phyloP scores from a whole-genome alignment of 2,329 filamentous ascomycete species.

The Colletotrichum tabaci region DNA sequence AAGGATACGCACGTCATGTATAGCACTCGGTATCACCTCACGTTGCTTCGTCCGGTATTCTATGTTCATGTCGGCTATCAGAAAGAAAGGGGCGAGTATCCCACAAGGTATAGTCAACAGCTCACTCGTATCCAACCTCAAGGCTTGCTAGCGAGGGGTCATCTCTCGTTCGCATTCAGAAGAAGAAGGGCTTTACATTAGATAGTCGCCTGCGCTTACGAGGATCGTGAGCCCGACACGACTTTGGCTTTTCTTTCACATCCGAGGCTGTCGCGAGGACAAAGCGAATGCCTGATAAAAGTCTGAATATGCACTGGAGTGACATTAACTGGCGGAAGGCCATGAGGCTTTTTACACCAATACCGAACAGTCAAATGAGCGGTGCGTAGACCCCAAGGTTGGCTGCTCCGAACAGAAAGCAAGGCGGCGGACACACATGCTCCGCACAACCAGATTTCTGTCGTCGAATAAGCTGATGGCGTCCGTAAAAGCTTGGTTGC shows the following conservation, averaged over 20 bases:
- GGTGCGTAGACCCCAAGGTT: not conserved
- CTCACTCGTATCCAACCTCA: not conserved
- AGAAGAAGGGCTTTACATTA: not conserved
- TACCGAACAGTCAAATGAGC: not conserved
- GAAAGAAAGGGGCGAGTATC: not conserved
- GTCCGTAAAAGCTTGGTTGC: not conserved
- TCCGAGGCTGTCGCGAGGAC: not conserved
- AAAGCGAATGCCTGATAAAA: not conserved
- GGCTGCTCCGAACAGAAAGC: not conserved
- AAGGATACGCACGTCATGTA: not conserved
- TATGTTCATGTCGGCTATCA: not conserved
- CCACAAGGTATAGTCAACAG: not conserved
- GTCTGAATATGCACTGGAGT: not conserved
- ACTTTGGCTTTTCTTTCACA: not conserved
- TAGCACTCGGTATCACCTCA: not conserved
- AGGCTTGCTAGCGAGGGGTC: not conserved
- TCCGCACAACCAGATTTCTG: not conserved
- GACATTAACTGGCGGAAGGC: not conserved
- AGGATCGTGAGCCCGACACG: not conserved
- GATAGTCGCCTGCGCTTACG: not conserved
- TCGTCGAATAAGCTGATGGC: not conserved
- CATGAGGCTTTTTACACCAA: not conserved
- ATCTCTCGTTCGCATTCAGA: not conserved
- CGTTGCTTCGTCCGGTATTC: not conserved
- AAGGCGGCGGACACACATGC: not conserved